Evolutionary conservation across 2,329 filamentous ascomycete genomes (phyloP), one percentile per base, ranked within the genome.

Genomic region (Nigrospora sphaerica): DNA sequence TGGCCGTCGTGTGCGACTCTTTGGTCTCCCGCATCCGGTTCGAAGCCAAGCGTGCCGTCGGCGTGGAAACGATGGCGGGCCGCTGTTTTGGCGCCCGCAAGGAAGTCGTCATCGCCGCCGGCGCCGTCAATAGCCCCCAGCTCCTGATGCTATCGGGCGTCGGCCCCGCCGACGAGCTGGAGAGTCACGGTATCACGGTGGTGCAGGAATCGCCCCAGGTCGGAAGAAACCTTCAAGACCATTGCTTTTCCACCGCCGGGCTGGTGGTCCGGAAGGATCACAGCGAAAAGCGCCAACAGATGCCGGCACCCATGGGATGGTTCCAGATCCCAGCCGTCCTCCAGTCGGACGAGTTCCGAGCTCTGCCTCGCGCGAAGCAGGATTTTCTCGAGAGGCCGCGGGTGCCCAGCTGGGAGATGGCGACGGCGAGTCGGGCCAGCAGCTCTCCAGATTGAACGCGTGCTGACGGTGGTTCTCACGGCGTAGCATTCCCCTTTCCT

Each of bases 291-390:
- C 45, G 47, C 39, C 48, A 48, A 32, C 45, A 51, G 33, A 45
- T 32, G 3, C 50, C 52, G 5, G 52, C 45, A 5, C 51, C 53
- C 7, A 57, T 57, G 53, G 70, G 64, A 11, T 74, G 61, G 59
- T 63, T 70, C 52, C 71, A 72, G 39, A 12, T 49, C 7, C 49
- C 48, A 5, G 36, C 41, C 4, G 43, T 51, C 10, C 39, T 49
- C 6, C 23, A 36, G 13, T 54, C 51, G 5, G 12, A 36, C 3
- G 54, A 57, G 39, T 57, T 55, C 45, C 12, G 23, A 13, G 45
- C 37, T 4, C 52, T 57, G 16, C 47, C 51, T 6, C 10, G 3
- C 2, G 39, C 43, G 12, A 47, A 37, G 37, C 49, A 51, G 32
- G 32, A 43, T 1, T 55, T 45, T 32, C 42, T 54, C 28, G 32